These are phyloP conservation scores for Dalechampia spathulata DNA, from an alignment of 441 rosid genomes.

Conservation along the genomic window DNA sequence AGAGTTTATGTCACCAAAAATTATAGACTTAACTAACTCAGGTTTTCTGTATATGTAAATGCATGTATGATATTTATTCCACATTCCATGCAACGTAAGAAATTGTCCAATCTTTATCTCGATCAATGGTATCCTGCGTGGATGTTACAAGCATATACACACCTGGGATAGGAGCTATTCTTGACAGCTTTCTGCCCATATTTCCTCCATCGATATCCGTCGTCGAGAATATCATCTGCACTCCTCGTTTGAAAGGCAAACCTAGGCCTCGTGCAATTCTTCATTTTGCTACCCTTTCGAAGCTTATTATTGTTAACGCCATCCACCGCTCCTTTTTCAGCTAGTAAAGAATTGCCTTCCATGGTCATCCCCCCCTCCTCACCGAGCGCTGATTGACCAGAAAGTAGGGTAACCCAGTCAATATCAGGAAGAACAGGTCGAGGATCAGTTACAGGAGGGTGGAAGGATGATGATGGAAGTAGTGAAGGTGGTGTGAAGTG, in stretches of 20 bases:
- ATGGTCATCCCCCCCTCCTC: constrained; percentile 9
- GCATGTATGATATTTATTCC: too few species aligned
- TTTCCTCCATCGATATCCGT: constrained; percentile 51
- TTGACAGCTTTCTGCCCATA: constrained; percentile 58
- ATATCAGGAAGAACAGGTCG: constrained; percentile 25
- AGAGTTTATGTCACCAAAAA: too few species aligned
- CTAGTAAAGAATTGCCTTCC: constrained; percentile 18
- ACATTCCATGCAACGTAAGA: too few species aligned
- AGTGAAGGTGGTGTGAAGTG: constrained; percentile 18
- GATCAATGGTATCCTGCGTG: too few species aligned
- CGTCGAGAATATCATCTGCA: constrained; percentile 46
- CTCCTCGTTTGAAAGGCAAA: constrained; percentile 60
- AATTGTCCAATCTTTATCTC: too few species aligned
- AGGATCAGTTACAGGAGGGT: constrained; percentile 17
- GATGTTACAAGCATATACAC: too few species aligned
- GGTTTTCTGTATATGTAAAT: too few species aligned
- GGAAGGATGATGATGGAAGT: constrained; percentile 11
- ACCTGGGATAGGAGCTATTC: constrained; percentile 53
- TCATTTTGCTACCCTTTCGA: constrained; percentile 25
- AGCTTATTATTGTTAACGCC: constrained; percentile 12
- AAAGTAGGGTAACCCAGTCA: constrained; percentile 55
- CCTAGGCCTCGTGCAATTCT: constrained; percentile 30
- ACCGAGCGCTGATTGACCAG: constrained; percentile 18
- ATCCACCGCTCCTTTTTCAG: constrained; percentile 20
- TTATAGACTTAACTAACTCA: too few species aligned